Conservation (phyloP, 169 alveolate genomes). For the Eimeria falciformis region DNA sequence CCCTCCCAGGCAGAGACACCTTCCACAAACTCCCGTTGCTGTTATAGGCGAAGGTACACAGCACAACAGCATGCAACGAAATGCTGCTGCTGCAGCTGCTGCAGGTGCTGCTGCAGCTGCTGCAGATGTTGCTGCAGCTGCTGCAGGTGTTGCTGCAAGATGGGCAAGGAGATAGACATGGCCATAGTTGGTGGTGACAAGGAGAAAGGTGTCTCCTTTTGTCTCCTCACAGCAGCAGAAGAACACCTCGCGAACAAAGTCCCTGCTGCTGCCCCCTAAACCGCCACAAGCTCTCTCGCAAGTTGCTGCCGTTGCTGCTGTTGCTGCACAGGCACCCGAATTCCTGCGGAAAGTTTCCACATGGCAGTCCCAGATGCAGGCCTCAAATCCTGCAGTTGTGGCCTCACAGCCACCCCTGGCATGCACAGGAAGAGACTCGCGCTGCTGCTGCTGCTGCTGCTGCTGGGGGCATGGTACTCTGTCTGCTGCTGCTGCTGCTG, state of each 20-base stretch:
- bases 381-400: no score
- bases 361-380: no score
- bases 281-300: conserved; percentile 26
- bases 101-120: background rate
- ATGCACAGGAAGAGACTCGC: background rate
- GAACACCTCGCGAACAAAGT: conserved; percentile 17
- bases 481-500: conserved; percentile 22
- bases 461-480: no score
- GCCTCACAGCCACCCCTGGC: no score
- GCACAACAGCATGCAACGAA: conserved; percentile 38
- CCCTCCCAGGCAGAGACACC: conserved; percentile 41
- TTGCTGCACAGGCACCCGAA: no score
- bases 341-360: no score
- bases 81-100: background rate
- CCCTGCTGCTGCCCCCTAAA: conserved; percentile 52
- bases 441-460: background rate
- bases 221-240: conserved; percentile 49
- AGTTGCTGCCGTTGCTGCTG: background rate
- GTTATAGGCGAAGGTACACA: conserved; percentile 27
- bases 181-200: conserved; percentile 34
- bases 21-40: conserved; percentile 6
- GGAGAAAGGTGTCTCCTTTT: conserved; percentile 10
- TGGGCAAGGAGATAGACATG: conserved; percentile 34
- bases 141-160: conserved; percentile 22
- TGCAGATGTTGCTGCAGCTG: background rate